Evolutionary conservation across 2,329 filamentous ascomycete genomes (phyloP), one percentile per base, ranked within the genome.

Genomic region (Neopestalotiopsis sp.): DNA sequence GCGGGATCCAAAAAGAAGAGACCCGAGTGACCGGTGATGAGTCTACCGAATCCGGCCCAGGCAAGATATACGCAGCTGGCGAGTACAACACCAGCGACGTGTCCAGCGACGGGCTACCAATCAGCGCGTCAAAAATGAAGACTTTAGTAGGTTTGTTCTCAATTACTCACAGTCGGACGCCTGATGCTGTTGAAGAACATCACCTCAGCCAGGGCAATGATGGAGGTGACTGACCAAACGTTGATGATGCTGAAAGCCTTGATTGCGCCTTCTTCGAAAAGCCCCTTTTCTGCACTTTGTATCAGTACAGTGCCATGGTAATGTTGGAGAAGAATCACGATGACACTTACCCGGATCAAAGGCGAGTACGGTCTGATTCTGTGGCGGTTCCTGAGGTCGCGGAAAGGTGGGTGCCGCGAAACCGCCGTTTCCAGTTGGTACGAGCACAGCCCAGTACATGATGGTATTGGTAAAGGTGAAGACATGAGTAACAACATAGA

Each of bases 131-230:
- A 61, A 61, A 69, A 24, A 65, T 62, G 40, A 2, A 70, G 4
- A 14, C 12, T n/a, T 4, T 24, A 14, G 14, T 2, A 62, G 30
- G 13, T 40, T 28, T 28, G 24, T 28, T 62, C 28, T 14, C 14
- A 38, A 40, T 10, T n/a, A 76, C 83, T 75, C 74, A 87, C 86
- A 62, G 79, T 80, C 65, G 82, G 85, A 65, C 84, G 82, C 72
- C 84, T 85, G 78, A 88, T 86, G 74, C 85, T 87, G 76, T 88
- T 88, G 78, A 88, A 79, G 68, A 81, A 79, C 42, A 85, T 68
- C 0, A 84, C 81, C 78, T 88, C 86, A 40, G 83, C 68, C 9
- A 82, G 70, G 71, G 83, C 85, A 70, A 86, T 77, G 40, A 81
- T 63, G 4, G 84, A 81, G 2, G 81, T 81, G 67, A 84, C 75